These are phyloP conservation scores for Chlorella ohadii DNA, from an alignment of 139 green algal genomes.

Conservation along the genomic window DNA sequence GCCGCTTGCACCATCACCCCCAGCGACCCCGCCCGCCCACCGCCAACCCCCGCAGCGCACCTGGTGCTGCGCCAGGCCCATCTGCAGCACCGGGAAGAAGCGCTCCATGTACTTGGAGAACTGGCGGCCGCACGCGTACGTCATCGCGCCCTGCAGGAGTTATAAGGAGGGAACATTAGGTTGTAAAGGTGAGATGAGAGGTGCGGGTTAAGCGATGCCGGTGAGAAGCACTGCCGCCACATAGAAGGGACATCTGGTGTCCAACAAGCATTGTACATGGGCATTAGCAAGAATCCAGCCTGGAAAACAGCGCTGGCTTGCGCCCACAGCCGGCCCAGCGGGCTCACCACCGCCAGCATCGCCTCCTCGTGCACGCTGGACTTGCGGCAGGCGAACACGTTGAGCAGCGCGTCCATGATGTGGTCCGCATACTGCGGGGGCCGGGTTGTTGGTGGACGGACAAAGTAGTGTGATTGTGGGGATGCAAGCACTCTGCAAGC, in stretches of 20 bases:
- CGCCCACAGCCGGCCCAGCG: background rate
- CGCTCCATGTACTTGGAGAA: conserved; percentile 95
- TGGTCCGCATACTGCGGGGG: conserved; percentile 72
- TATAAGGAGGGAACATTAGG: background rate
- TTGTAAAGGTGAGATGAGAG: background rate
- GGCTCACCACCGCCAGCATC: conserved; percentile 85
- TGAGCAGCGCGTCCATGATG: conserved; percentile 72
- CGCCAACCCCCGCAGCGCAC: too few relatives aligned
- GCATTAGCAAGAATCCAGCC: too few relatives aligned
- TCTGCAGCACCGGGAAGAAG: conserved; percentile 88
- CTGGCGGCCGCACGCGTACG: conserved; percentile 72
- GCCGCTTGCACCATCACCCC: too few relatives aligned
- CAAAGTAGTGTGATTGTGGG: too few relatives aligned
- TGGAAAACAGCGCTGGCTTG: too few relatives aligned
- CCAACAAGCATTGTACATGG: too few relatives aligned
- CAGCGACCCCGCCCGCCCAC: background rate
- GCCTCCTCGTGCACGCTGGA: conserved; percentile 93
- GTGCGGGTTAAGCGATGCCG: too few relatives aligned
- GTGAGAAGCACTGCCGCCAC: too few relatives aligned
- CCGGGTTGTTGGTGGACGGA: too few relatives aligned
- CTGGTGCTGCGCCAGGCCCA: conserved; percentile 88
- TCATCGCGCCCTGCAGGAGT: conserved; percentile 76
- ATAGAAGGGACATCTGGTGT: too few relatives aligned
- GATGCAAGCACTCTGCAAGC: too few relatives aligned
- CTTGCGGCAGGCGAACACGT: conserved; percentile 54